A percentile compares a stretch with the other conserved stretches of the same genome.
These are phyloP conservation scores for Cyberlindnera euphorbiae DNA, from an alignment of 805 yeast genomes.

Conservation along the genomic window DNA sequence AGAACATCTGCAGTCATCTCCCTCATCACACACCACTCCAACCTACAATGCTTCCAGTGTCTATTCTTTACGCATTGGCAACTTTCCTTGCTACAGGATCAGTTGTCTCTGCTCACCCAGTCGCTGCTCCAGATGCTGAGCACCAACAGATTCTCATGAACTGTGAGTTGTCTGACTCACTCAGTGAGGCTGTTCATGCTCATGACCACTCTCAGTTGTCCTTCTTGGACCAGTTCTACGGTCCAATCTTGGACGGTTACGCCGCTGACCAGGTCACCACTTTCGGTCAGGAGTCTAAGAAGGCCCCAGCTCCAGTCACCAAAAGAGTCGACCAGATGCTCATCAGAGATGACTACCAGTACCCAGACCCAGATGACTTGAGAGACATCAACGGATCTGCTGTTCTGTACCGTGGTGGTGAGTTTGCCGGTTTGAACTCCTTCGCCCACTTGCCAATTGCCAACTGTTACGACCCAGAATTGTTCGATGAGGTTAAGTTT, in stretches of 20 bases:
- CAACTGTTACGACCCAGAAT: slow-evolving; percentile 41
- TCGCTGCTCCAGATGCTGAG: slow-evolving; percentile 17
- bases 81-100: slow-evolving; percentile 9
- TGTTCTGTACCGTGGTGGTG: slow-evolving; percentile 35
- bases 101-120: slow-evolving; percentile 18
- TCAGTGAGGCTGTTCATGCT: slow-evolving; percentile 5
- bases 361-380: slow-evolving; percentile 35
- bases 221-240: slow-evolving; percentile 32
- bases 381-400: slow-evolving; percentile 37
- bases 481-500: slow-evolving; percentile 27
- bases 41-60: slow-evolving; percentile 19
- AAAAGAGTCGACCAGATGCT: slow-evolving; percentile 28
- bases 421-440: slow-evolving; percentile 50
- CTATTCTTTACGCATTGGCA: slow-evolving; percentile 15
- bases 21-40: background rate
- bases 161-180: slow-evolving; percentile 16
- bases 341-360: slow-evolving; percentile 29
- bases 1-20: no score
- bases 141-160: slow-evolving; percentile 23
- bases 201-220: slow-evolving; percentile 22
- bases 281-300: slow-evolving; percentile 24
- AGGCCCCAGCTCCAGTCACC: slow-evolving; percentile 26
- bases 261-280: slow-evolving; percentile 22
- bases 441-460: slow-evolving; percentile 46
- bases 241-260: slow-evolving; percentile 29